A percentile compares a stretch with the other conserved stretches of the same genome.
These are phyloP conservation scores for Elasticomyces elasticus DNA, from an alignment of 495 filamentous ascomycete genomes.

Conservation along the genomic window DNA sequence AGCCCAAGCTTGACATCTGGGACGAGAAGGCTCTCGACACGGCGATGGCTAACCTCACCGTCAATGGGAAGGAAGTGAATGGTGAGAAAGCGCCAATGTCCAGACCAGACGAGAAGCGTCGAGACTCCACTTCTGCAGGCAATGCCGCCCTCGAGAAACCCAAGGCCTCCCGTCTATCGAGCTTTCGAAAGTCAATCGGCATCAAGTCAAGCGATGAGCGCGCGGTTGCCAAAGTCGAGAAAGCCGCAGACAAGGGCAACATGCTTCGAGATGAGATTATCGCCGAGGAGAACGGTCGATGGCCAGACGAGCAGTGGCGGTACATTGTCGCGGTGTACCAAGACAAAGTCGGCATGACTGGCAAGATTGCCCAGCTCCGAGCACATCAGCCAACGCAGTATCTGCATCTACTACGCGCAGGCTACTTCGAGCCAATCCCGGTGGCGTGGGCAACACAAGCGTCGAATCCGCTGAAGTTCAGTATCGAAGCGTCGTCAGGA, in stretches of 20 bases:
- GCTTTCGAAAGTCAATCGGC: conserved; percentile 32
- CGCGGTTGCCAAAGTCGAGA: conserved; percentile 13
- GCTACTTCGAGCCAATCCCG: conserved; percentile 43
- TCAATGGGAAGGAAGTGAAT: conserved; percentile 11
- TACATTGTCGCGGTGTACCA: conserved; percentile 36
- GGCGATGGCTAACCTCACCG: conserved; percentile 25
- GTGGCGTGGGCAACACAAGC: conserved; percentile 34
- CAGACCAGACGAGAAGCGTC: background rate
- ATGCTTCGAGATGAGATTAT: conserved; percentile 33
- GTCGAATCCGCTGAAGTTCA: conserved; percentile 40
- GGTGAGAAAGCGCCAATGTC: background rate
- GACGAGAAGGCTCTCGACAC: conserved; percentile 19
- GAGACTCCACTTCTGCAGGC: background rate
- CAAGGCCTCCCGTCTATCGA: conserved; percentile 28
- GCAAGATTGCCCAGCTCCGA: conserved; percentile 35
- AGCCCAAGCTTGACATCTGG: conserved; percentile 38
- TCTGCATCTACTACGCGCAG: conserved; percentile 39
- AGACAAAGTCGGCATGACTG: conserved; percentile 34
- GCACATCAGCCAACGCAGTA: conserved; percentile 35
- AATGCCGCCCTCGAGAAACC: background rate
- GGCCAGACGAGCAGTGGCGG: conserved; percentile 34
- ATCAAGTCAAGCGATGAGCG: conserved; percentile 33
- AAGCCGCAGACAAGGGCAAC: conserved; percentile 21
- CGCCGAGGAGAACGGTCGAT: conserved; percentile 35
- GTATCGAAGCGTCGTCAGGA: conserved; percentile 35